phyloP scores from a whole-genome alignment of 805 yeast genomes.

The Yamadazyma insecticola region DNA sequence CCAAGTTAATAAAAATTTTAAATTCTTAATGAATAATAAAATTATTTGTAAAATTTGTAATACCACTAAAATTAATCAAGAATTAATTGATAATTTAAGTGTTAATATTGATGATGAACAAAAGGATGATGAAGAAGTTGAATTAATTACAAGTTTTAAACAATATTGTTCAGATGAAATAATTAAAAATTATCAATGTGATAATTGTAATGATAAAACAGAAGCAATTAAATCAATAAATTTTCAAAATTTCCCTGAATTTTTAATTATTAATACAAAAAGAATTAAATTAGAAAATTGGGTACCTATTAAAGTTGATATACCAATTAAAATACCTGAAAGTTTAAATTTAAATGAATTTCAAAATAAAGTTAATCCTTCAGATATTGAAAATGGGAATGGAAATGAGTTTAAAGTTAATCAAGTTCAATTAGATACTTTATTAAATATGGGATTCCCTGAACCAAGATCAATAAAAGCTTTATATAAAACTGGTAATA shows the following conservation, averaged over 20 bases:
- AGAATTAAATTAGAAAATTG: conserved; percentile 83
- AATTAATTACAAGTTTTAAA: conserved; percentile 46
- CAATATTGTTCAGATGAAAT: conserved; percentile 43
- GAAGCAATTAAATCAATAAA: conserved; percentile 40
- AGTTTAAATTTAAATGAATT: conserved; percentile 41
- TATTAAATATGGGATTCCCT: conserved; percentile 86
- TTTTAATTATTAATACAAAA: conserved; percentile 66
- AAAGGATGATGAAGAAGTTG: conserved; percentile 44
- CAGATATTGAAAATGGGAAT: conserved; percentile 15
- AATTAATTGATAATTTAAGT: conserved; percentile 60
- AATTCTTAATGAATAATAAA: conserved; percentile 62
- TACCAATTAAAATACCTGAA: conserved; percentile 57
- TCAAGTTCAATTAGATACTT: conserved; percentile 45
- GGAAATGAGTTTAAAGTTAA: conserved; percentile 47
- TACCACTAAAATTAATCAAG: conserved; percentile 52
- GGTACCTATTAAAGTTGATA: conserved; percentile 81
- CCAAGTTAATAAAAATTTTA: conserved; percentile 53
- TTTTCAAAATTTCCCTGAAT: conserved; percentile 65
- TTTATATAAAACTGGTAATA: conserved; percentile 67
- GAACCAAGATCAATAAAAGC: conserved; percentile 62
- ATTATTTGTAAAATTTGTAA: conserved; percentile 55
- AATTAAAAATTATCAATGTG: conserved; percentile 61
- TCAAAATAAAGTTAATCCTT: conserved; percentile 11
- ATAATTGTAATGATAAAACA: conserved; percentile 39
- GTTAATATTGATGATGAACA: conserved; percentile 52